Conservation (phyloP, 164 flowering plant genomes). For the Vitis rupestris region DNA sequence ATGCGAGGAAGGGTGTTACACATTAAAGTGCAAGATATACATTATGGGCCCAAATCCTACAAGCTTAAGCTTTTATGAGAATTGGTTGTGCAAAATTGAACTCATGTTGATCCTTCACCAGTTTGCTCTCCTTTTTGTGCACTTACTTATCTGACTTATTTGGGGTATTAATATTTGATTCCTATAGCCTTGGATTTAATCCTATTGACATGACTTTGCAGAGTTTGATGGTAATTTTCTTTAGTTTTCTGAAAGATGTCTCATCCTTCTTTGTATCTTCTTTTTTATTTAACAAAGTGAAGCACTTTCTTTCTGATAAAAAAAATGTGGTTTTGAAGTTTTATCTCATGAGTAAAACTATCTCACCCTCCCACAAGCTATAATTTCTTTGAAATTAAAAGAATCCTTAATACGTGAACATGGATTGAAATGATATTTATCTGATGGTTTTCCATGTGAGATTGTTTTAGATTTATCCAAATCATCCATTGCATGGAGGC, state of each 20-base stretch:
- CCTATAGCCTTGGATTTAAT: not conserved
- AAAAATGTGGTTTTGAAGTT: too few species aligned
- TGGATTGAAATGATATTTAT: not conserved
- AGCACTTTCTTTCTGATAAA: too few species aligned
- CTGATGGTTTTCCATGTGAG: not conserved
- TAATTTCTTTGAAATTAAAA: not conserved
- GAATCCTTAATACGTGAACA: not conserved
- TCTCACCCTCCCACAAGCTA: too few species aligned
- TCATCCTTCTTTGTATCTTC: too few species aligned
- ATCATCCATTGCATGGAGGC: not conserved
- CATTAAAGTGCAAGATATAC: too few species aligned
- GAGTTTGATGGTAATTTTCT: not conserved
- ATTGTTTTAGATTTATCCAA: not conserved
- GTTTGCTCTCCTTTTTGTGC: not conserved
- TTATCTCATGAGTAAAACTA: too few species aligned
- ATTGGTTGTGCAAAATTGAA: too few species aligned
- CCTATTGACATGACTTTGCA: not conserved
- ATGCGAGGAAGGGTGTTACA: too few species aligned
- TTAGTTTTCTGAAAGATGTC: not conserved
- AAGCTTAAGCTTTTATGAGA: too few species aligned
- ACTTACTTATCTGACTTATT: conserved; percentile 1
- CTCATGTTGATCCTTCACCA: too few species aligned
- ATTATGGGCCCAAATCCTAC: too few species aligned
- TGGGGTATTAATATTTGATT: conserved; percentile 1
- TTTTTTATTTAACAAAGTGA: too few species aligned